Percentiles rank a stretch among this genome's conserved stretches.
These are phyloP conservation scores for Globisporangium cystogenes DNA, from an alignment of 352 stramenopile genomes.

Conservation along the genomic window DNA sequence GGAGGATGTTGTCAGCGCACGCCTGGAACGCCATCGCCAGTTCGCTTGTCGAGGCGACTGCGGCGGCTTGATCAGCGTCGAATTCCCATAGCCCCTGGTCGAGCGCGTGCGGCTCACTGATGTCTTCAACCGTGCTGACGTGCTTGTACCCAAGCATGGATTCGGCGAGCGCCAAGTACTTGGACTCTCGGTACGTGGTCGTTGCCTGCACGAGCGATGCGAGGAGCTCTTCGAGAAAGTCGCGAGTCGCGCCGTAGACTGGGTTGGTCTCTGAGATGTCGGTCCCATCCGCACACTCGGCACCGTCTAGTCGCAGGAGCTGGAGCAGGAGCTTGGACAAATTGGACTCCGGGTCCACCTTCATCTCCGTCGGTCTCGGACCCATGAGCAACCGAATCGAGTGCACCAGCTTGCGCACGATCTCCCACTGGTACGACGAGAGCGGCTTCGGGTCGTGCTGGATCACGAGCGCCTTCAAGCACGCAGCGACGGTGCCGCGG, in stretches of 20 bases:
- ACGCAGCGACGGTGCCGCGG: slow-evolving; percentile 41
- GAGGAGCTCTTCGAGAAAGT: slow-evolving; percentile 48
- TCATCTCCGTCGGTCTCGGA: slow-evolving; percentile 12
- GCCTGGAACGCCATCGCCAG: slow-evolving; percentile 23
- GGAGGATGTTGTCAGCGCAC: slow-evolving; percentile 29
- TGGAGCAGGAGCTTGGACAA: slow-evolving; percentile 52
- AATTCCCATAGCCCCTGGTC: slow-evolving; percentile 30
- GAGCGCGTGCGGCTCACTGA: slow-evolving; percentile 32
- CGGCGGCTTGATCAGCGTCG: slow-evolving; percentile 10
- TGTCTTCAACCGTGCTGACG: slow-evolving; percentile 21
- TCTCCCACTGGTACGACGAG: slow-evolving; percentile 41
- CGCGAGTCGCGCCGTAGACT: no score
- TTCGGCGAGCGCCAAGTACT: slow-evolving; percentile 42
- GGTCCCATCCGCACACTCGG: slow-evolving; percentile 5
- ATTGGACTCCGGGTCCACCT: slow-evolving; percentile 33
- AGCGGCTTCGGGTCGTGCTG: slow-evolving; percentile 18
- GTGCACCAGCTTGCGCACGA: slow-evolving; percentile 47
- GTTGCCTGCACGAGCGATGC: no score
- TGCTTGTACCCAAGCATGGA: slow-evolving; percentile 38
- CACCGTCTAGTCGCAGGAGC: slow-evolving; percentile 22
- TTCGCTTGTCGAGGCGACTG: slow-evolving; percentile 13
- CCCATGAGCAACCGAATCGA: slow-evolving; percentile 43
- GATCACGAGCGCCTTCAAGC: slow-evolving; percentile 37
- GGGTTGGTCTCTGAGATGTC: no score
- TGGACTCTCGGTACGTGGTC: slow-evolving; percentile 43